Percentiles rank a stretch among this genome's conserved stretches.
These are phyloP conservation scores for Intubia oerlemansii DNA, from an alignment of 2,329 filamentous ascomycete species.

Conservation along the genomic window DNA sequence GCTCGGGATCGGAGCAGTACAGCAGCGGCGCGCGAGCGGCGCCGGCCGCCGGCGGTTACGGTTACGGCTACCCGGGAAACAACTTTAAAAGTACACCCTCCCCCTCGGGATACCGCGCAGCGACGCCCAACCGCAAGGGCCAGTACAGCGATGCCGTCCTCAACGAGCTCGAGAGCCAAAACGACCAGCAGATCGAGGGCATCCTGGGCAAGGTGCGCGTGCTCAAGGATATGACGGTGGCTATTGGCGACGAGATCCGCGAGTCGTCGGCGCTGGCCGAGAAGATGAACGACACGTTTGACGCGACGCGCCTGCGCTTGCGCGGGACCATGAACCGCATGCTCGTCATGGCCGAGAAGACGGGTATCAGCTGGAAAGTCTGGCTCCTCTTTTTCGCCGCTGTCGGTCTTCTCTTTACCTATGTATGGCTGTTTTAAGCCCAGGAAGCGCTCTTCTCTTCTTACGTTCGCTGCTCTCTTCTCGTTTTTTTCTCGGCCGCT, in stretches of 20 bases:
- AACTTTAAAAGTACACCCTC: constrained; percentile 10
- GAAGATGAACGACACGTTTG: constrained; percentile 91
- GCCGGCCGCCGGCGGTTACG: constrained; percentile 16
- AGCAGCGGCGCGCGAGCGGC: constrained; percentile 15
- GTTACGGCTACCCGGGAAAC: constrained; percentile 29
- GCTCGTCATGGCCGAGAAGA: constrained; percentile 84
- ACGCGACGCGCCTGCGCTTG: constrained; percentile 59
- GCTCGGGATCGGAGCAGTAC: constrained; percentile 21
- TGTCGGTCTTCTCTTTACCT: constrained; percentile 67
- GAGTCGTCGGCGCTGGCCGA: constrained; percentile 74
- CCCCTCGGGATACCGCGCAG: constrained; percentile 30
- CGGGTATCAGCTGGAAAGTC: constrained; percentile 87
- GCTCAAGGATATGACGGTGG: constrained; percentile 75
- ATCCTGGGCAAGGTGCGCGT: constrained; percentile 77
- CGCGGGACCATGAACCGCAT: constrained; percentile 93
- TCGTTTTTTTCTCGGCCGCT: no score
- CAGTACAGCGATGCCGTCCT: constrained; percentile 87
- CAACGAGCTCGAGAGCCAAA: constrained; percentile 87
- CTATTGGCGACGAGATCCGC: constrained; percentile 89
- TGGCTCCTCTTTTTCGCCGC: constrained; percentile 80
- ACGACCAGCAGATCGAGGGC: constrained; percentile 75
- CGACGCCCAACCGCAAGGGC: constrained; percentile 55
- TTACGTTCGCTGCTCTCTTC: no score
- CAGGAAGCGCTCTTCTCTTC: no score
- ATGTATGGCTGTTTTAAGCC: constrained; percentile 69